Conservation (phyloP, 2,329 filamentous ascomycete genomes). For the Passalora sequoiae region DNA sequence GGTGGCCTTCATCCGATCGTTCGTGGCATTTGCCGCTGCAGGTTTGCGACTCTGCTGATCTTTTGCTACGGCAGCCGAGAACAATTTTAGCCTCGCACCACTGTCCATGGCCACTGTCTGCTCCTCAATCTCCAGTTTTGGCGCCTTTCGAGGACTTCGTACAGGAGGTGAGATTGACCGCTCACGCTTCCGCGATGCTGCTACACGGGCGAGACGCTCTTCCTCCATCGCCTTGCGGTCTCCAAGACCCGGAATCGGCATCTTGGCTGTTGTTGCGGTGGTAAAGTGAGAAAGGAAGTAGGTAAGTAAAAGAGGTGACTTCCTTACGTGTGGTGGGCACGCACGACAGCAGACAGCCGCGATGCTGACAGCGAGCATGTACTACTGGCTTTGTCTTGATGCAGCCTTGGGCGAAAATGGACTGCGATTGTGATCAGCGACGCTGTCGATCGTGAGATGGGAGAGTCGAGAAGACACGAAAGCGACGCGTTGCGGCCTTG, state of each 20-base stretch:
- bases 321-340: slow-evolving; percentile 3
- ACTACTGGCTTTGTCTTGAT: too few relatives aligned
- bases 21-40: slow-evolving; percentile 19
- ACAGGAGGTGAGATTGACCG: slow-evolving; percentile 37
- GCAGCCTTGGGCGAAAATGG: too few relatives aligned
- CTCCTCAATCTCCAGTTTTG: slow-evolving; percentile 24
- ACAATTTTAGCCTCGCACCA: slow-evolving; percentile 25
- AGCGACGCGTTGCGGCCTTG: too few relatives aligned
- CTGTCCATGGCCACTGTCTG: slow-evolving; percentile 17
- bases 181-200: slow-evolving; percentile 54
- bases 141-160: slow-evolving; percentile 24
- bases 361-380: neutral
- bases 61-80: slow-evolving; percentile 22
- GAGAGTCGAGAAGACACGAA: too few relatives aligned
- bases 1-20: slow-evolving; percentile 16
- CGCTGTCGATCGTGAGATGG: too few relatives aligned
- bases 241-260: slow-evolving; percentile 48
- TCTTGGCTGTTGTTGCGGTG: neutral
- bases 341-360: neutral
- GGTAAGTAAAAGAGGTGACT: neutral
- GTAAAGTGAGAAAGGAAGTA: neutral
- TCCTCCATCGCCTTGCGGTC: slow-evolving; percentile 79
- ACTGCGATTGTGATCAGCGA: too few relatives aligned
- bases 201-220: slow-evolving; percentile 67
- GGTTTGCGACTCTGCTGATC: slow-evolving; percentile 25